Base-by-base conservation (phyloP, 2,329 filamentous ascomycete genomes). In the Aspergillus awamori region DNA sequence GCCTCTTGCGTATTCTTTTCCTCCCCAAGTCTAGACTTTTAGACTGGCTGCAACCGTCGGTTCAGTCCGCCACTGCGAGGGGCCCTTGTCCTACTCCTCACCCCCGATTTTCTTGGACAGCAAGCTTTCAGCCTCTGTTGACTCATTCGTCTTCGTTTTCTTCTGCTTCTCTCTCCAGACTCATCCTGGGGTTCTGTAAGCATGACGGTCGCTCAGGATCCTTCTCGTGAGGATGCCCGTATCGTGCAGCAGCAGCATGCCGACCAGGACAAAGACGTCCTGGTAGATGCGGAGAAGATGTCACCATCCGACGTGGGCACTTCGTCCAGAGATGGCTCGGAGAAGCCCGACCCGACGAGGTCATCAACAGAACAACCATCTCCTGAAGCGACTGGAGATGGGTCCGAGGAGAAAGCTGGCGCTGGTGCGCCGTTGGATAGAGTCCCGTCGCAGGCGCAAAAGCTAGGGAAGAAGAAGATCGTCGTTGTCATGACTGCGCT, bases 401-500 rank as follows among this genome's bases (percentile, higher is more conserved):
- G 36, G 11, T 52, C 60, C 8, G 53, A 58, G 2, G 69, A 70
- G 53, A 69, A 67, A 20, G 51, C 62, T 15, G 17, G 59, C 6
- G 61, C 62, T 7, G 69, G 69, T 5, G 63, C 65, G 3, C 59
- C 71, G 26, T 63, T 76, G n/a, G 72, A 74, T 39, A 68, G 69
- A n/a, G 68, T 69, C 5, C 69, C 72, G 8, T 79, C 78, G 1
- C 73, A 77, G 65, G 75, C 76, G 5, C 70, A 74, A 8, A 74
- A 71, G 45, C 67, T 80, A 67, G 72, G 75, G 22, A 78, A 74
- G 65, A 76, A 75, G 54, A 75, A 78, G 66, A 76, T 79, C 33
- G 58, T 71, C 10, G 67, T 79, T 22, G 77, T 80, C 39, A 79
- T 80, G 75, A 65, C 69, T 11, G 77, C 77, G 5, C 73, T 80